Base-by-base conservation (phyloP, 176 grass and related monocot species). In the Themeda triandra region DNA sequence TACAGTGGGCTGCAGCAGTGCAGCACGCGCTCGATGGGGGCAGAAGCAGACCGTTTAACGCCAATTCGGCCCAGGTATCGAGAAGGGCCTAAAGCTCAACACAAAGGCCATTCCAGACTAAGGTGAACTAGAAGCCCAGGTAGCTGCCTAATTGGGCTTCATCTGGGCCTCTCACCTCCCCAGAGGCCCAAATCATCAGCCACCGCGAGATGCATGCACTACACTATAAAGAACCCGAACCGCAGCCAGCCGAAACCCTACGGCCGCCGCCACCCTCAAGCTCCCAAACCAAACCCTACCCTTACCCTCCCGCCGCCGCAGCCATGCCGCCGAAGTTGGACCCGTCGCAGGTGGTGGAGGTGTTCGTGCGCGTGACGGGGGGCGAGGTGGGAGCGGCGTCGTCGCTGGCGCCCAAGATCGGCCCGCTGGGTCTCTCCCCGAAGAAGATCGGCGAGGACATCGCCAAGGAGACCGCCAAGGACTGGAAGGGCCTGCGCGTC, bases 381-480 rank as follows among this genome's bases (percentile, higher is more conserved):
- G 95, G 95, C 6, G 95, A 98, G 76, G 95, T 98, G 1, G 95
- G 95, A 14, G 95, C 92, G 27, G 95, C 95, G 27, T 92, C 90
- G 7, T 98, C 95, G 15, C 82, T 98, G 2, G 95, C 92, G 10
- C 95, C 92, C 7, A 95, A 98, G 86, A 98, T 98, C 85, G 95
- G 95, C 1, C 95, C 95, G 0, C 86, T 97, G 70, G 95, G 95
- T 45, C 95, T 97, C 69, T 97, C 95, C 73, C 95, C 95, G 8
- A 98, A 97, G 95, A 97, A 97, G 86, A 89, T 95, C 66, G 95
- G 95, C 53, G 92, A 98, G 85, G 95, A 95, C 88, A 95, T 98
- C 67, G 95, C 95, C 60, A 98, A 98, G 90, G 95, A 98, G 90
- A 98, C 95, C 19, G 92, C 90, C 40, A 98, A 95, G 89, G 95